phyloP scores from a whole-genome alignment of 2,329 filamentous ascomycete genomes.

The Colletotrichum orbiculare region DNA sequence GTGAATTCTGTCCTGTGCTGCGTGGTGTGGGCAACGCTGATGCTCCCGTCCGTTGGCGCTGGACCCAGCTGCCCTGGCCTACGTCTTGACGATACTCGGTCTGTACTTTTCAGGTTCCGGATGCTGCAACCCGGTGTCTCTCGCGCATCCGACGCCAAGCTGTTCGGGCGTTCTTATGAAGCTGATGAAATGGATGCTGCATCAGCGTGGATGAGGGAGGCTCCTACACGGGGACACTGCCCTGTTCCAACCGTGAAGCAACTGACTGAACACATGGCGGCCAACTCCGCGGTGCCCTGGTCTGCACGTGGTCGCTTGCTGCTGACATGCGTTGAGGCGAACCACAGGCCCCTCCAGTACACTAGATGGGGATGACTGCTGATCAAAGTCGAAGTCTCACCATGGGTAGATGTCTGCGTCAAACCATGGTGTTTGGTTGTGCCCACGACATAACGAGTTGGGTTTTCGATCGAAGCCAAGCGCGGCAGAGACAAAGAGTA shows the following conservation, averaged over 20 bases:
- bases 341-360: background rate
- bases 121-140: slow-evolving; percentile 7
- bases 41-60: slow-evolving; percentile 11
- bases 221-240: too few relatives aligned
- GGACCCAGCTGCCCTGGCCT: slow-evolving; percentile 4
- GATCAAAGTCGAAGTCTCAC: slow-evolving; percentile 33
- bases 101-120: background rate
- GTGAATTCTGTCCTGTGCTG: slow-evolving; percentile 18
- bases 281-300: slow-evolving; percentile 12
- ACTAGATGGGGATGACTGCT: slow-evolving; percentile 9
- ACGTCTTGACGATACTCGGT: slow-evolving; percentile 4
- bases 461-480: too few relatives aligned
- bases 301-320: slow-evolving; percentile 13
- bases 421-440: too few relatives aligned
- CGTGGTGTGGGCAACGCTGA: slow-evolving; percentile 16
- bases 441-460: too few relatives aligned
- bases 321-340: background rate
- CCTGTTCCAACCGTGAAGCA: too few relatives aligned
- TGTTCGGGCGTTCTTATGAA: too few relatives aligned
- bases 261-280: background rate
- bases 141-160: background rate
- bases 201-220: too few relatives aligned
- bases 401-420: background rate
- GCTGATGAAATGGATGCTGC: too few relatives aligned
- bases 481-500: too few relatives aligned